These are phyloP conservation scores for Volvox reticuliferus DNA, from an alignment of 139 green algal species.

Conservation along the genomic window DNA sequence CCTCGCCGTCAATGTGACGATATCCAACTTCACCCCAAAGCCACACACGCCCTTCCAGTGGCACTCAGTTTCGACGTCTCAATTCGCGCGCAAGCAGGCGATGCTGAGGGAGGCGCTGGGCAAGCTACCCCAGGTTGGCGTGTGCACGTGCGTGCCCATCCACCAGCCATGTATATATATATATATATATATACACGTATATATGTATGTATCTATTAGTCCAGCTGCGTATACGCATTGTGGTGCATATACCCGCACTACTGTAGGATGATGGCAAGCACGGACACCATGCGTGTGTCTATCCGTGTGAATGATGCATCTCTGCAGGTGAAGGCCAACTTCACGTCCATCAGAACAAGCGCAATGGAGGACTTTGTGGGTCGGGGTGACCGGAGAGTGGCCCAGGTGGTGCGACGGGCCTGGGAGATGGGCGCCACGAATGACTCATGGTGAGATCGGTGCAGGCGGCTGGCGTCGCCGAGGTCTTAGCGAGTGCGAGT, in stretches of 20 bases:
- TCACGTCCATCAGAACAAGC: conserved; percentile 65
- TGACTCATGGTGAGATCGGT: conserved; percentile 78
- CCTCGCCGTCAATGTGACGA: conserved; percentile 77
- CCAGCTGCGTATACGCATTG: background rate
- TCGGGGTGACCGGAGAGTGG: conserved; percentile 67
- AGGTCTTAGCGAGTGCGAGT: too few species aligned
- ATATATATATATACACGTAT: background rate
- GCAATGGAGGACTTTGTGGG: conserved; percentile 86
- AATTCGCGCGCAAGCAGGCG: conserved; percentile 79
- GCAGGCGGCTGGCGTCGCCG: too few species aligned
- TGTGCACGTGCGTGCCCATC: background rate
- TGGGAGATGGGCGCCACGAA: conserved; percentile 86
- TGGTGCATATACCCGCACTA: too few species aligned
- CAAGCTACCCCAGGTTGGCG: conserved; percentile 54
- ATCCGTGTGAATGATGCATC: background rate
- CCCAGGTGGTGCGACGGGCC: conserved; percentile 59
- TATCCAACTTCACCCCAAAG: conserved; percentile 89
- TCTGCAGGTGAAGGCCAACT: conserved; percentile 78
- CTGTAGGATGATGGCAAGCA: background rate
- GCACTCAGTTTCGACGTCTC: conserved; percentile 74
- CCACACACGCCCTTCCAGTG: conserved; percentile 89
- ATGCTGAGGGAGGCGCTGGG: conserved; percentile 69
- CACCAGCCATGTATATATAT: too few species aligned
- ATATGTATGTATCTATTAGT: background rate
- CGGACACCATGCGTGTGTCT: background rate